Evolutionary conservation across 129 eudicot species (phyloP).

Genomic region (Flaveria linearis): DNA sequence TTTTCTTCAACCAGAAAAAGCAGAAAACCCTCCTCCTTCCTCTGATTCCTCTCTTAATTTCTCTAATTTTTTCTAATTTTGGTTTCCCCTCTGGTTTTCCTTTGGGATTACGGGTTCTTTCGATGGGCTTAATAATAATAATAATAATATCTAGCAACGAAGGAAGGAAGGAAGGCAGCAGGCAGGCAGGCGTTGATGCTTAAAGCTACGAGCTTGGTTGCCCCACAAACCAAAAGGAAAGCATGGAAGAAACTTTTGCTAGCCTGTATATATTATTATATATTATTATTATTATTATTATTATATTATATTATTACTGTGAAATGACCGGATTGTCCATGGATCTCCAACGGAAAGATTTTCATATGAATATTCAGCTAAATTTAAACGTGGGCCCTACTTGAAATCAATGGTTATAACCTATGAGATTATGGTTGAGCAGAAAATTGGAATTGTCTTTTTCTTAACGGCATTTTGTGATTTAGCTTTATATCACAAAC

Average conservation of each 20-base stretch:
- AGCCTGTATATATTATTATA: conserved; percentile 24
- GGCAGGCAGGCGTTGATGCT: conserved; percentile 35
- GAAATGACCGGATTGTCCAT: conserved; percentile 29
- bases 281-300: background rate
- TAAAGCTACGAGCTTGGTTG: conserved; percentile 35
- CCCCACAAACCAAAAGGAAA: conserved; percentile 33
- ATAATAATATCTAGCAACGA: too few relatives aligned
- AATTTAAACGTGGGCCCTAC: too few relatives aligned
- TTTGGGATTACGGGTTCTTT: conserved; percentile 15
- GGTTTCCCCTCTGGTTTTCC: background rate
- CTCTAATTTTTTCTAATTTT: conserved; percentile 32
- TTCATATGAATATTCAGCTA: too few relatives aligned
- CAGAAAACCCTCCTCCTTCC: conserved; percentile 46
- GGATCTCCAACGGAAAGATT: conserved; percentile 46
- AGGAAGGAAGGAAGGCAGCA: too few relatives aligned
- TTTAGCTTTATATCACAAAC: too few relatives aligned
- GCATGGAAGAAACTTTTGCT: conserved; percentile 23
- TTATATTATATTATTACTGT: background rate
- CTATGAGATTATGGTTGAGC: too few relatives aligned
- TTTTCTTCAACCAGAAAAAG: conserved; percentile 41
- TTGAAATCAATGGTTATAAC: too few relatives aligned
- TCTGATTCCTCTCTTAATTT: conserved; percentile 32
- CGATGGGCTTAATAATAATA: too few relatives aligned
- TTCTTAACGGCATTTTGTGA: too few relatives aligned
- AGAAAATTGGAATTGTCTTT: too few relatives aligned